Evolutionary conservation across 140 eudicot species (phyloP).

Genomic region (Flaveria floridana): DNA sequence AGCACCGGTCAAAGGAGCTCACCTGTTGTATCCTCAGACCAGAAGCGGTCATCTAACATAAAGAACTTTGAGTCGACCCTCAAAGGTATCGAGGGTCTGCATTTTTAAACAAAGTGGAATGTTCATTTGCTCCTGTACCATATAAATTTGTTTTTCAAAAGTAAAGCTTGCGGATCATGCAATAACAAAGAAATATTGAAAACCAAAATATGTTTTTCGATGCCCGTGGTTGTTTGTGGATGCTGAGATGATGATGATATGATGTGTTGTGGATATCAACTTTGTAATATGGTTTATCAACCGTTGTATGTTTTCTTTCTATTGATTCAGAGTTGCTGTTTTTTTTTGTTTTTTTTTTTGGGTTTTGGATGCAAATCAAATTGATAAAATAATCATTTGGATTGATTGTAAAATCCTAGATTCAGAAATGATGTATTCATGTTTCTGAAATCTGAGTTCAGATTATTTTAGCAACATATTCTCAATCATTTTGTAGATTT

Average conservation of each 20-base stretch:
- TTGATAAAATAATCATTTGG: background rate
- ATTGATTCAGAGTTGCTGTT: constrained; percentile 18
- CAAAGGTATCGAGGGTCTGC: constrained; percentile 69
- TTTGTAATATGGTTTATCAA: constrained; percentile 29
- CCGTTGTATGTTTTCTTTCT: constrained; percentile 34
- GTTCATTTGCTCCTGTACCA: constrained; percentile 28
- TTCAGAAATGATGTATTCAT: background rate
- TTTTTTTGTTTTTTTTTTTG: background rate
- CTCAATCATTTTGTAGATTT: background rate
- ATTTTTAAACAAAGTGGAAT: constrained; percentile 45
- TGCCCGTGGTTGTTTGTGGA: constrained; percentile 29
- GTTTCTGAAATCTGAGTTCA: background rate
- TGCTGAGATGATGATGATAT: constrained; percentile 24
- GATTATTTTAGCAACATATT: background rate
- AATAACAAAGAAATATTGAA: constrained; percentile 29
- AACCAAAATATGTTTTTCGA: constrained; percentile 32
- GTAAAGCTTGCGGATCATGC: constrained; percentile 28
- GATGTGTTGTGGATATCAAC: constrained; percentile 39
- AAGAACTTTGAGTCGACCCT: constrained; percentile 72
- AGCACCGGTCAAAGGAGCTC: constrained; percentile 71
- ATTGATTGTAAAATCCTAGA: background rate
- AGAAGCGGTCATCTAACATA: constrained; percentile 46
- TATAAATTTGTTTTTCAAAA: constrained; percentile 40
- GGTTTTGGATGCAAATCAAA: constrained; percentile 10
- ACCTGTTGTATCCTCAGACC: constrained; percentile 62